Conservation (phyloP, 768 basidiomycete species). For the Pleurotus djamor region DNA sequence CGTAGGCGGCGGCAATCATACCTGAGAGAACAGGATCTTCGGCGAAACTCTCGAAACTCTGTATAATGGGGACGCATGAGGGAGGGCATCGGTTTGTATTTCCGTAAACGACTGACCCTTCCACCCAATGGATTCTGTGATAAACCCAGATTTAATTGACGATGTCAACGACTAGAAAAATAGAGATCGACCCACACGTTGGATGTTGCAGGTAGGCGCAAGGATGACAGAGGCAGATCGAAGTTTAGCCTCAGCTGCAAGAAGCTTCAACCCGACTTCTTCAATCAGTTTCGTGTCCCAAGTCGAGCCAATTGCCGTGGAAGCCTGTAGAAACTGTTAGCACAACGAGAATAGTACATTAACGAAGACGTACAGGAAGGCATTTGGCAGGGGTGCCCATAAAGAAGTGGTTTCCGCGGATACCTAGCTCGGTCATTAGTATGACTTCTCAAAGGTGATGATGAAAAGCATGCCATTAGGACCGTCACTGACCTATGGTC, state of each 20-base stretch:
- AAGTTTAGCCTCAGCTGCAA: slow-evolving; percentile 72
- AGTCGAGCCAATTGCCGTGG: slow-evolving; percentile 75
- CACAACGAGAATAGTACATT: not conserved
- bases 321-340: slow-evolving; percentile 32
- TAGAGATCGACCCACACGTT: slow-evolving; percentile 46
- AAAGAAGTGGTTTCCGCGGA: slow-evolving; percentile 74
- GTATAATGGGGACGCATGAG: not conserved
- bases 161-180: not conserved
- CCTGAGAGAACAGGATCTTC: slow-evolving; percentile 79
- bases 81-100: too few relatives aligned
- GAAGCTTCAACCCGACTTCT: slow-evolving; percentile 57
- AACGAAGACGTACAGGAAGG: slow-evolving; percentile 52
- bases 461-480: slow-evolving; percentile 53
- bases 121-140: slow-evolving; percentile 68
- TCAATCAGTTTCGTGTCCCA: slow-evolving; percentile 68
- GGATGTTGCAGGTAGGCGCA: slow-evolving; percentile 84
- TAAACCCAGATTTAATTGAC: slow-evolving; percentile 4
- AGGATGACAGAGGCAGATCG: slow-evolving; percentile 67
- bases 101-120: slow-evolving; percentile 35
- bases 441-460: not conserved
- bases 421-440: not conserved
- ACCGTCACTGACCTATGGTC: slow-evolving; percentile 66
- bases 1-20: slow-evolving; percentile 64
- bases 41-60: slow-evolving; percentile 79
- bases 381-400: slow-evolving; percentile 82